These are phyloP conservation scores for Lepiota brunneoincarnata DNA, from an alignment of 768 basidiomycete genomes.

Conservation along the genomic window DNA sequence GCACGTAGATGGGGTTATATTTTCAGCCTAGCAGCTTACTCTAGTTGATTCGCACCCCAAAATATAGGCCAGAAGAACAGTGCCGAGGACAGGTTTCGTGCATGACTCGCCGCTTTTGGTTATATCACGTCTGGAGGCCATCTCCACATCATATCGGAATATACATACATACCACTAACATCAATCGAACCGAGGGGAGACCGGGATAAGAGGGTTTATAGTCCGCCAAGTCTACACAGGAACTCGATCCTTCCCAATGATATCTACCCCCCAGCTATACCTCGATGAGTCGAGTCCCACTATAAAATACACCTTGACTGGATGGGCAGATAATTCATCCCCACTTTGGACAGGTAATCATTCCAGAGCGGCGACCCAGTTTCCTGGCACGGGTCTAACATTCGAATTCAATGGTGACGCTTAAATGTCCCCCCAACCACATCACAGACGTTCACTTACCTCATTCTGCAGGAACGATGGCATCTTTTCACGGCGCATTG, in stretches of 20 bases:
- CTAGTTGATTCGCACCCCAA: too few relatives aligned
- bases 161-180: neutral
- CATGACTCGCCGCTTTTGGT: neutral
- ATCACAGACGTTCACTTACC: neutral
- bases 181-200: neutral
- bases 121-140: neutral
- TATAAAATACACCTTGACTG: constrained; percentile 1
- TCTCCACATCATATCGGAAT: neutral
- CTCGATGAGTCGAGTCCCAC: neutral
- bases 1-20: too few relatives aligned
- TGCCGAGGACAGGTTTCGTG: neutral
- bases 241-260: neutral
- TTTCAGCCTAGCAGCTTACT: too few relatives aligned
- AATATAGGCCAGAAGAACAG: too few relatives aligned
- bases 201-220: neutral
- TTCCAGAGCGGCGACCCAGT: neutral
- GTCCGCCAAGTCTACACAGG: neutral
- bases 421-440: too few relatives aligned
- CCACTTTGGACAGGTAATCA: neutral
- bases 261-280: constrained; percentile 1
- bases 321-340: constrained; percentile 8
- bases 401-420: constrained; percentile 5
- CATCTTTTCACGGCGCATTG: constrained; percentile 1
- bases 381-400: neutral
- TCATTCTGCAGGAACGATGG: neutral